Base-by-base conservation (phyloP, 108 stramenopile genomes). In the Cylindrotheca fusiformis region DNA sequence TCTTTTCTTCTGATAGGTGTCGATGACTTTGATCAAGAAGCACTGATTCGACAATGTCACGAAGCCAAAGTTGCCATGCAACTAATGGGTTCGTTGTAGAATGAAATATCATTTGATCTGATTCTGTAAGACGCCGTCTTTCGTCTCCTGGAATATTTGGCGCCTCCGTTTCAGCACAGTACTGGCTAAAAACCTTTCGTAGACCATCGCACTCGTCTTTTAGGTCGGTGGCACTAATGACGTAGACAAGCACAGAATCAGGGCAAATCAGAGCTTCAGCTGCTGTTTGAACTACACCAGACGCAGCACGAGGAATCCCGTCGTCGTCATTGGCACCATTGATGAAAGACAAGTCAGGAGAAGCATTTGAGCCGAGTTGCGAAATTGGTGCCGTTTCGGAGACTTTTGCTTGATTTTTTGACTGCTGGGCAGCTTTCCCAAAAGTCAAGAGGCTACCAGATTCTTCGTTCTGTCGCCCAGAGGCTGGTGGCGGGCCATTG, bases 151-250 rank as follows among this genome's bases (percentile, higher is more conserved):
- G 33, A 14, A 30, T 20, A 24, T 51, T 8, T 23, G 33, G 23
- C 6, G 30, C n/a, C 45, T 65, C 61, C 5, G 60, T 50, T 6
- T 27, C 56, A 58, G 69, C 79, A 48, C 92, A 90, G 19, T 84
- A 84, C 71, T 84, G 78, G 60, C 87, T 88, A 58, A 86, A 93
- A 2, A 88, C 92, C 61, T 86, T 87, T 48, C 76, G 67, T 53
- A 93, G 67, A 31, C 92, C 92, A 49, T 88, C 87, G 68, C 92
- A 93, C 73, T 93, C 92, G 72, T 93, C 92, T 69, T 81, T 84
- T 27, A 69, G 68, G 64, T 93, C 88, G 2, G 91, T 90, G 5
- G 91, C 91, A 73, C 90, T 93, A 29, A 93, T 93, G 47, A 93
- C 91, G 73, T 84, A 93, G 22, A 75, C 77, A 24, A 90, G 58